These are phyloP conservation scores for Cladosporium velox DNA, from an alignment of 2,329 filamentous ascomycete genomes.

Conservation along the genomic window DNA sequence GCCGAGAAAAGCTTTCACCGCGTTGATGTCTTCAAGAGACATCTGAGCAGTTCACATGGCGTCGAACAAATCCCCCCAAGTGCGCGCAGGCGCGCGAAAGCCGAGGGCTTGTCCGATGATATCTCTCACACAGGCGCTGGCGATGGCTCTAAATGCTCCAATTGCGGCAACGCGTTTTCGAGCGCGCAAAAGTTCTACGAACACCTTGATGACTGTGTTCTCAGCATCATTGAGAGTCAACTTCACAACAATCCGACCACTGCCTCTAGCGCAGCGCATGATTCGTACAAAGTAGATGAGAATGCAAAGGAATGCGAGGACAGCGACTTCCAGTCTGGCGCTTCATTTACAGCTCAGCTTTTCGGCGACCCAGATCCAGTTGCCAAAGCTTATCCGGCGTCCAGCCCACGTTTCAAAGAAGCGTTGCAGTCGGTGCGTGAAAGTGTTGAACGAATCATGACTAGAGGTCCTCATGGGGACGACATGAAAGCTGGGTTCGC, in stretches of 20 bases:
- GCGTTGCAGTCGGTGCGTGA: no score
- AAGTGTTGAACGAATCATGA: slow-evolving; percentile 39
- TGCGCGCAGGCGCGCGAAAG: slow-evolving; percentile 66
- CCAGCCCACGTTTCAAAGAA: not conserved
- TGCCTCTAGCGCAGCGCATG: not conserved
- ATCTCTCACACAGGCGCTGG: slow-evolving; percentile 77
- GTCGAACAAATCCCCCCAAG: slow-evolving; percentile 93
- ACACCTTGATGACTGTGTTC: slow-evolving; percentile 75
- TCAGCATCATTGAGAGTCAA: slow-evolving; percentile 60
- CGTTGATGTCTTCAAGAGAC: slow-evolving; percentile 93
- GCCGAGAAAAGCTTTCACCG: slow-evolving; percentile 95
- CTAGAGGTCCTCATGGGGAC: slow-evolving; percentile 61
- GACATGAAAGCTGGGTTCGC: slow-evolving; percentile 63
- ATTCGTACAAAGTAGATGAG: not conserved
- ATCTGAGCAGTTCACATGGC: slow-evolving; percentile 84
- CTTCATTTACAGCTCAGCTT: no score
- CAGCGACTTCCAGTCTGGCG: no score
- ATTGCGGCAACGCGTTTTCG: slow-evolving; percentile 79
- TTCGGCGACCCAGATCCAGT: not conserved
- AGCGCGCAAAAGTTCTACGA: slow-evolving; percentile 97
- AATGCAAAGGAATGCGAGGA: not conserved
- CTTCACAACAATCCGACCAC: not conserved
- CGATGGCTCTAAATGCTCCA: slow-evolving; percentile 68
- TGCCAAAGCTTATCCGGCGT: not conserved
- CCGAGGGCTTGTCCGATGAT: slow-evolving; percentile 64